Percentiles rank a stretch among this genome's conserved stretches.
These are phyloP conservation scores for Gonapodya prolifera DNA, from an alignment of 192 early-diverging fungal species.

Conservation along the genomic window DNA sequence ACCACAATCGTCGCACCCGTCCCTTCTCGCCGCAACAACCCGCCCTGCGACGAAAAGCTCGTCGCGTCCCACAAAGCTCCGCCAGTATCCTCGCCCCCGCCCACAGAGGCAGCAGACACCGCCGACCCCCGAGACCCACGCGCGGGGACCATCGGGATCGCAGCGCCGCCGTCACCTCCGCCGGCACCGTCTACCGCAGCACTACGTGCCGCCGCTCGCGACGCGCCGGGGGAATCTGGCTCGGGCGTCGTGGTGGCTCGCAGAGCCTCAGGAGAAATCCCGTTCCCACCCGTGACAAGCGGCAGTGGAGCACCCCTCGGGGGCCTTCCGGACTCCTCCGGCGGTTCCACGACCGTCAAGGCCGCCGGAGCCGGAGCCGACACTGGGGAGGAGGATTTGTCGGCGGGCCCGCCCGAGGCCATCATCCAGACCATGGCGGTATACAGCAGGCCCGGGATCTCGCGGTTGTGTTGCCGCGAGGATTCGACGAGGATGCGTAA, in stretches of 20 bases:
- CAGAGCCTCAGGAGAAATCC: too few species aligned
- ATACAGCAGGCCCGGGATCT: constrained; percentile 67
- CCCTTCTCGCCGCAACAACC: not conserved
- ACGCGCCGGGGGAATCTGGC: too few species aligned
- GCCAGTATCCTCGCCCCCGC: not conserved
- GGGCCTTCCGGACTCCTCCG: not conserved
- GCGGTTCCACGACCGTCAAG: not conserved
- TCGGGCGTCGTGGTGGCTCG: too few species aligned
- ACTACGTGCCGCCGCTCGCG: not conserved
- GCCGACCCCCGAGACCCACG: not conserved
- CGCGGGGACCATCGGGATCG: not conserved
- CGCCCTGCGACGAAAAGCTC: not conserved
- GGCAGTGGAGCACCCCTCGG: not conserved
- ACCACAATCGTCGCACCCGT: not conserved
- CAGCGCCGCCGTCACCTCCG: not conserved
- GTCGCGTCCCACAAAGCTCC: not conserved
- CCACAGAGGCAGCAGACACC: not conserved
- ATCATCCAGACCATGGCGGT: constrained; percentile 61
- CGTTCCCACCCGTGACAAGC: not conserved
- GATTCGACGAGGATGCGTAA: constrained; percentile 67
- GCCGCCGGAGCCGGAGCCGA: constrained; percentile 6
- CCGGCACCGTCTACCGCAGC: not conserved
- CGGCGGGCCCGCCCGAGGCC: constrained; percentile 29
- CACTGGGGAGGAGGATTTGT: constrained; percentile 6
- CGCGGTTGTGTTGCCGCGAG: constrained; percentile 53